These are phyloP conservation scores for Ottelia alismoides DNA, from an alignment of 106 monocot species.

Conservation along the genomic window DNA sequence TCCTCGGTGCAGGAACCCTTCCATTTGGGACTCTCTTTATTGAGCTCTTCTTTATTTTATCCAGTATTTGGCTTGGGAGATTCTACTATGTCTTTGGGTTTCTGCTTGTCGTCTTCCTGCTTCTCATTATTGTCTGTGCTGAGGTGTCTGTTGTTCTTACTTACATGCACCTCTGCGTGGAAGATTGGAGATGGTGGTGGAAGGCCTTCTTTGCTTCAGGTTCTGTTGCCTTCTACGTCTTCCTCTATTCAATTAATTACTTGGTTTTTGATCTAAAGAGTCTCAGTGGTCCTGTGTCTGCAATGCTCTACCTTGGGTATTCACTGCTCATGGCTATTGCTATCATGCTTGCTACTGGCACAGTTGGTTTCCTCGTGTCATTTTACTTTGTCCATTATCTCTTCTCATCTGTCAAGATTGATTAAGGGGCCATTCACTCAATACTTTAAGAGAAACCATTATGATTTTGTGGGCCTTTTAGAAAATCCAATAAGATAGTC, in stretches of 20 bases:
- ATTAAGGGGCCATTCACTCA: too few relatives aligned
- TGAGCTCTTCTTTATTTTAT: constrained; percentile 63
- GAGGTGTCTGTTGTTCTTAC: constrained; percentile 65
- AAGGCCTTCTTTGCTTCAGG: constrained; percentile 62
- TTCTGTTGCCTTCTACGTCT: constrained; percentile 53
- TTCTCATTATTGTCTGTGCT: constrained; percentile 52
- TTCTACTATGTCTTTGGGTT: constrained; percentile 74
- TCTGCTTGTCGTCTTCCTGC: constrained; percentile 38
- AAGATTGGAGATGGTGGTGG: constrained; percentile 85
- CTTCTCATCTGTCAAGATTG: constrained; percentile 65
- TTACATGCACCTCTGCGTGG: constrained; percentile 66
- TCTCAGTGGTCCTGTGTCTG: constrained; percentile 58
- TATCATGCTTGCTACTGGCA: constrained; percentile 54
- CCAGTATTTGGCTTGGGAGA: constrained; percentile 58
- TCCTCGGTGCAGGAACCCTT: too few relatives aligned
- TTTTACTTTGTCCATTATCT: constrained; percentile 61
- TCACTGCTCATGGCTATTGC: constrained; percentile 52
- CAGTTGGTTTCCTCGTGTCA: constrained; percentile 54
- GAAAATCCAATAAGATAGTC: too few relatives aligned
- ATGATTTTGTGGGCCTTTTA: too few relatives aligned
- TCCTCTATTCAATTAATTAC: constrained; percentile 40
- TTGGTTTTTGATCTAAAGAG: constrained; percentile 28
- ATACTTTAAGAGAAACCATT: too few relatives aligned
- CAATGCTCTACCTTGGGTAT: constrained; percentile 52
- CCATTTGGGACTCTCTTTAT: constrained; percentile 51